Evolutionary conservation across 169 alveolate species (phyloP), one percentile per base, ranked within the genome.

Genomic region (Plasmodium chabaudi): DNA sequence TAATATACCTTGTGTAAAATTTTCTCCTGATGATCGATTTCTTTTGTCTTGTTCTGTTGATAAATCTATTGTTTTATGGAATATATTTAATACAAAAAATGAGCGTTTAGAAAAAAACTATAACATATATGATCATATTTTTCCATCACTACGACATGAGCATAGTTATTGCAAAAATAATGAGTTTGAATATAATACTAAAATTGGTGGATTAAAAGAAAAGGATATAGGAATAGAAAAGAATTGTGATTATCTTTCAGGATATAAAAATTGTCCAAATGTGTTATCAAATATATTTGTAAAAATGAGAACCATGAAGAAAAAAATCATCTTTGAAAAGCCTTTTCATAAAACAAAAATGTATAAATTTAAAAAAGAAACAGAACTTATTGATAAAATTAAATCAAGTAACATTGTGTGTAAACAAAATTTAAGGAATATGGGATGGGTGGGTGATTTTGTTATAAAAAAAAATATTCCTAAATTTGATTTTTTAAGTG

Each of bases 381-480:
- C 67, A 10, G 90, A 82, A 56, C 19, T 82, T 67, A 42, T 82
- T 3, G n/a, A 49, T 19, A 46, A 61, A 13, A 39, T 34, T 47
- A 82, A 65, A 67, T 55, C 44, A 39, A 65, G 49, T 53, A 67
- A 82, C 46, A 65, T 82, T 23, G 23, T 82, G 1, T 82, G 90
- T 70, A 82, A 65, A 56, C 82, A 67, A 25, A 51, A 67, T 23
- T 44, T 82, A 70, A 56, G 68, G 39, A 51, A 65, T 42, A 82
- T 82, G 90, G 90, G 90, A 9, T 82, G 90, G 90, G 68, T 71
- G 19, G 6, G 90, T 55, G 90, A 82, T 59, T 82, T 82, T 70
- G 39, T 67, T 65, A 34, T 82, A 57, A 82, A 82, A 59, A 82
- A 82, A 25, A 55, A 82, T 82, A 47, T 82, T 46, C 17, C 44